These are phyloP conservation scores for Halophytophthora batemanensis DNA, from an alignment of 352 stramenopile genomes.

Conservation along the genomic window DNA sequence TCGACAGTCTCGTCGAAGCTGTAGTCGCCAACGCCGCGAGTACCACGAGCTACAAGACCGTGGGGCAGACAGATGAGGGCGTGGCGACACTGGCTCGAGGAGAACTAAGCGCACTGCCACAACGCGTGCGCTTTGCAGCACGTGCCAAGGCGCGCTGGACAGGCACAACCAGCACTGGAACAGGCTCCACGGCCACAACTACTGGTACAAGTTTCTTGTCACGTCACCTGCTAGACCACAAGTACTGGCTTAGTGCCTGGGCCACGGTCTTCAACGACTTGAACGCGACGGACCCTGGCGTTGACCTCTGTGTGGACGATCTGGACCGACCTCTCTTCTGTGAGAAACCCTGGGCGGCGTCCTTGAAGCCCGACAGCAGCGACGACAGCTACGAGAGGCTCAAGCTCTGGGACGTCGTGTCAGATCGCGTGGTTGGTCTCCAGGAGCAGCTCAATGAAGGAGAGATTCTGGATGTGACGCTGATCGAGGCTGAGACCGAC, in stretches of 20 bases:
- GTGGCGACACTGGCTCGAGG: constrained; percentile 37
- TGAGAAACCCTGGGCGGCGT: constrained; percentile 48
- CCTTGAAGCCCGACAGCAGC: constrained; percentile 7
- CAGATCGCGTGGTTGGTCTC: constrained; percentile 20
- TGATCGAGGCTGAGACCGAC: constrained; percentile 49
- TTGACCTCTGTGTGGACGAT: constrained; percentile 52
- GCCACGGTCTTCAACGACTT: constrained; percentile 41
- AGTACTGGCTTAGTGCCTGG: constrained; percentile 59
- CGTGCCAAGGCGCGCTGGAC: constrained; percentile 51
- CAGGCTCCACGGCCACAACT: constrained; percentile 16
- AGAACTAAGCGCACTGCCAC: constrained; percentile 38
- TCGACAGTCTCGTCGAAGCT: constrained; percentile 36
- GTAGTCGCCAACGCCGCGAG: constrained; percentile 34
- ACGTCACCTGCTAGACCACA: constrained; percentile 50
- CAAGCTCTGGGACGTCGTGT: constrained; percentile 43
- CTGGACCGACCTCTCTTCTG: constrained; percentile 52
- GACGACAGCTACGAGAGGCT: constrained; percentile 3
- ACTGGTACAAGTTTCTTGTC: constrained; percentile 43
- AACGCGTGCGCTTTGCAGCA: constrained; percentile 47
- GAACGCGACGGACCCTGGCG: constrained; percentile 24
- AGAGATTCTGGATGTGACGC: constrained; percentile 42
- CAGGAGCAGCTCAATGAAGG: constrained; percentile 20
- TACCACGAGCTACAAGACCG: constrained; percentile 53
- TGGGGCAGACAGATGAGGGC: constrained; percentile 36
- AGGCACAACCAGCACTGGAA: constrained; percentile 28